Evolutionary conservation across 352 stramenopile species (phyloP).

Genomic region (Globisporangium polare): DNA sequence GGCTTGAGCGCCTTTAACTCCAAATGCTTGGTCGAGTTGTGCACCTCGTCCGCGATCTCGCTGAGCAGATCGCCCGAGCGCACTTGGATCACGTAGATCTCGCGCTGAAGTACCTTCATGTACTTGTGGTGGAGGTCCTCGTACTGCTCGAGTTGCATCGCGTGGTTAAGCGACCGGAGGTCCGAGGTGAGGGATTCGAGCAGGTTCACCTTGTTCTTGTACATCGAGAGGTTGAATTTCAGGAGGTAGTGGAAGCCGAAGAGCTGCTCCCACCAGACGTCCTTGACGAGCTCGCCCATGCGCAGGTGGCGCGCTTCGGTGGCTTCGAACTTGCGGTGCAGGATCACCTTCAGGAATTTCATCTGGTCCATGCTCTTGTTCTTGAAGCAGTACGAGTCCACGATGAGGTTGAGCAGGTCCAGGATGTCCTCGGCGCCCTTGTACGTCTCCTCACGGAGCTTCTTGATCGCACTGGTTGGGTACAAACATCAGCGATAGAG

Average conservation of each 20-base stretch:
- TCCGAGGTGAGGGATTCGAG: conserved; percentile 62
- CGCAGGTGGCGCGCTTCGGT: conserved; percentile 39
- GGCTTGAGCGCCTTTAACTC: conserved; percentile 38
- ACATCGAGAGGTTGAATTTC: conserved; percentile 67
- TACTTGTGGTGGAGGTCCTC: conserved; percentile 66
- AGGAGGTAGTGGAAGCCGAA: conserved; percentile 62
- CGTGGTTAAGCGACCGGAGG: conserved; percentile 63
- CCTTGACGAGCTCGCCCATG: conserved; percentile 56
- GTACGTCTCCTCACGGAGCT: conserved; percentile 44
- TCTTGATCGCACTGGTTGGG: conserved; percentile 49
- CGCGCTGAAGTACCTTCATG: conserved; percentile 76
- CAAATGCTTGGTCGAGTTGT: conserved; percentile 43
- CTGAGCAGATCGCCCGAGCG: conserved; percentile 56
- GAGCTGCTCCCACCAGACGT: conserved; percentile 83
- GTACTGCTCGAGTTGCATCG: conserved; percentile 79
- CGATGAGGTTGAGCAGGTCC: conserved; percentile 75
- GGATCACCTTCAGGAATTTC: conserved; percentile 73
- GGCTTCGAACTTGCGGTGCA: conserved; percentile 67
- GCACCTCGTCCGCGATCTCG: conserved; percentile 62
- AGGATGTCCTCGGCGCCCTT: conserved; percentile 51
- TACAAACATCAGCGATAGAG: background rate
- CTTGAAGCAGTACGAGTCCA: conserved; percentile 86
- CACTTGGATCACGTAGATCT: conserved; percentile 80
- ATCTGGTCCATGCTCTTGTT: conserved; percentile 85
- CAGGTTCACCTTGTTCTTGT: conserved; percentile 61